phyloP scores from a whole-genome alignment of 108 stramenopile genomes.

The Conticribra weissflogii region DNA sequence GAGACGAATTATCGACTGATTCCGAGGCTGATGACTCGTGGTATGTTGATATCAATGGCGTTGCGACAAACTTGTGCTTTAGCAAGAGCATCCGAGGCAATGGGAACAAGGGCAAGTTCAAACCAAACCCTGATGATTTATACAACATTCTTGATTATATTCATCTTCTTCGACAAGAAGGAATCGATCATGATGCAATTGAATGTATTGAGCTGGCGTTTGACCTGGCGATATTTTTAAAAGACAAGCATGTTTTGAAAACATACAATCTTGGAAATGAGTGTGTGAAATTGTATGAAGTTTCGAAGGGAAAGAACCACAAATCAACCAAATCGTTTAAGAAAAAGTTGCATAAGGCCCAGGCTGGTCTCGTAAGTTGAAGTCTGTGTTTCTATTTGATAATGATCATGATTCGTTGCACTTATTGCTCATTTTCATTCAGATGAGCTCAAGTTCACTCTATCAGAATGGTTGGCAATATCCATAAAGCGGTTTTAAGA shows the following conservation, averaged over 20 bases:
- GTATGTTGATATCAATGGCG: no score
- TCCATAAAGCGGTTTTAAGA: no score
- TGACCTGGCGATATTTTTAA: constrained; percentile 13
- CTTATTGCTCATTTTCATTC: no score
- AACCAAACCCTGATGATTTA: constrained; percentile 9
- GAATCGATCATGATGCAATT: constrained; percentile 8
- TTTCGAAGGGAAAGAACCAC: constrained; percentile 7
- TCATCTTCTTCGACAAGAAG: background rate
- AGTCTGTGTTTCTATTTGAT: no score
- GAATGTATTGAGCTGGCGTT: constrained; percentile 1
- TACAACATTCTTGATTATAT: constrained; percentile 14
- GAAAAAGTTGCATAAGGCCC: constrained; percentile 1
- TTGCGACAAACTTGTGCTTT: no score
- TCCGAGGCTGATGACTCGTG: background rate
- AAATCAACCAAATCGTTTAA: constrained; percentile 8
- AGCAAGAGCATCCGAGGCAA: no score
- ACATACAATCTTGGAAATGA: background rate
- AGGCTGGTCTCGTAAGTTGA: no score
- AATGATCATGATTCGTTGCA: no score
- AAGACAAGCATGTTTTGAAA: background rate
- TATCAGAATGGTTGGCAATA: no score
- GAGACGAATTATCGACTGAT: background rate
- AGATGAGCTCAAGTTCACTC: no score
- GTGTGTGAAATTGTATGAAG: constrained; percentile 5
- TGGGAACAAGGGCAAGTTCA: background rate